These are phyloP conservation scores for Rhizopogon roseolus DNA, from an alignment of 768 basidiomycete genomes.

Conservation along the genomic window DNA sequence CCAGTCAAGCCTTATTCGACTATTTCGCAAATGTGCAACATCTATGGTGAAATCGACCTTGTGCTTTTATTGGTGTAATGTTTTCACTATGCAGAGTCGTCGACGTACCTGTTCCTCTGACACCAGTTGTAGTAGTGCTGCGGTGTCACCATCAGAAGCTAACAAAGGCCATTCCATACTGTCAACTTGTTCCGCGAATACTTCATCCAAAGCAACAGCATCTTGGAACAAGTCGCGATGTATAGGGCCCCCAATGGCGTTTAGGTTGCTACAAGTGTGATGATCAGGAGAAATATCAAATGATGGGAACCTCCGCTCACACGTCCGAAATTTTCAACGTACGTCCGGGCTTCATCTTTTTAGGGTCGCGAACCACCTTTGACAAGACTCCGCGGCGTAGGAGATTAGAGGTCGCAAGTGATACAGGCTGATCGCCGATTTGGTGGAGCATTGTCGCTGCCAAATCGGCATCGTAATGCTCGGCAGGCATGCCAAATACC, in stretches of 20 bases:
- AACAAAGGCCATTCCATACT: slow-evolving; percentile 80
- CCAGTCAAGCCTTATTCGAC: slow-evolving; percentile 62
- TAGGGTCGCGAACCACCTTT: slow-evolving; percentile 57
- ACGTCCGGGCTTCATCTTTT: slow-evolving; percentile 65
- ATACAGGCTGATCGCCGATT: slow-evolving; percentile 52
- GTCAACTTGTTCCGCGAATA: slow-evolving; percentile 40
- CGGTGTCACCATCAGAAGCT: slow-evolving; percentile 77
- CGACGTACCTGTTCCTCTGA: slow-evolving; percentile 67
- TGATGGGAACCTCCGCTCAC: slow-evolving; percentile 27
- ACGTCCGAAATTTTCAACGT: slow-evolving; percentile 72
- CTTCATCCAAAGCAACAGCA: slow-evolving; percentile 58
- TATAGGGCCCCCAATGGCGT: slow-evolving; percentile 60
- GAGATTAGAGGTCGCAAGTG: slow-evolving; percentile 53
- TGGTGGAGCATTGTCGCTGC: slow-evolving; percentile 54
- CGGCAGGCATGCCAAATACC: slow-evolving; percentile 68
- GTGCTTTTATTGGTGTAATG: neutral
- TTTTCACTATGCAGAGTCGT: neutral
- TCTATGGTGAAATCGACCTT: slow-evolving; percentile 76
- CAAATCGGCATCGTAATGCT: slow-evolving; percentile 57
- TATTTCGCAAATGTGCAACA: slow-evolving; percentile 50
- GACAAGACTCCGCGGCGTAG: slow-evolving; percentile 63
- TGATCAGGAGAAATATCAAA: neutral
- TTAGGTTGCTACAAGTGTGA: slow-evolving; percentile 50
- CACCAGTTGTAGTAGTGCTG: slow-evolving; percentile 72
- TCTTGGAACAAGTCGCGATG: slow-evolving; percentile 66